Evolutionary conservation across 164 flowering plant genomes (phyloP).

Genomic region (Macadamia integrifolia): DNA sequence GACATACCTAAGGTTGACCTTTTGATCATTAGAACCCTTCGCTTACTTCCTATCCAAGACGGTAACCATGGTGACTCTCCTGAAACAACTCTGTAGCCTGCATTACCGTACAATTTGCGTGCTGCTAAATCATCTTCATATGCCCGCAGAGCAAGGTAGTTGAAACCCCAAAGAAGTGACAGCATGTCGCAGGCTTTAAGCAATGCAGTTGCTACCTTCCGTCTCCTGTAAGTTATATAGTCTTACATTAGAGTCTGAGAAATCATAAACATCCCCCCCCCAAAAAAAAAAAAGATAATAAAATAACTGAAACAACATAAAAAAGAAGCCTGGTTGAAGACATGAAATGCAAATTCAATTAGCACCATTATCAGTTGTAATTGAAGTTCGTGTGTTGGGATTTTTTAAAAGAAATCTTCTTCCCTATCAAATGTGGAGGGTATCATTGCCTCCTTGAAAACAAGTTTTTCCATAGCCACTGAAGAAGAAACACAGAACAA

Average conservation of each 20-base stretch:
- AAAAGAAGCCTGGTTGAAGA: neutral
- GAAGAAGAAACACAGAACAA: neutral
- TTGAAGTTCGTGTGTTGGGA: neutral
- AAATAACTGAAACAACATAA: neutral
- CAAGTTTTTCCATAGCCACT: neutral
- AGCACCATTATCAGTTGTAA: neutral
- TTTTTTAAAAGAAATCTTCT: neutral
- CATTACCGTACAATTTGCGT: conserved; percentile 53
- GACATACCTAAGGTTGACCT: conserved; percentile 15
- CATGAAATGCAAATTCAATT: neutral
- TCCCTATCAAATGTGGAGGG: neutral
- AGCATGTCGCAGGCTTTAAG: conserved; percentile 74
- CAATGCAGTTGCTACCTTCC: conserved; percentile 64
- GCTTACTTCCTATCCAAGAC: conserved; percentile 72
- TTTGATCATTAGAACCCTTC: conserved; percentile 73
- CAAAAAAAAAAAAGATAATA: neutral
- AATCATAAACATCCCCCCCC: neutral
- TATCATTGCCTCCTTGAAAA: neutral
- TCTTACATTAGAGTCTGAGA: neutral
- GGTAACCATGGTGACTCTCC: conserved; percentile 64
- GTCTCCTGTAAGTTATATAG: conserved; percentile 43
- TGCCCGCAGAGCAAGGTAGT: conserved; percentile 64
- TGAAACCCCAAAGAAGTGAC: conserved; percentile 51
- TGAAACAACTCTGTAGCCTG: conserved; percentile 62
- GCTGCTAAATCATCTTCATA: conserved; percentile 82